Conservation (phyloP, 306 rosid genomes). For the Vicia villosa region DNA sequence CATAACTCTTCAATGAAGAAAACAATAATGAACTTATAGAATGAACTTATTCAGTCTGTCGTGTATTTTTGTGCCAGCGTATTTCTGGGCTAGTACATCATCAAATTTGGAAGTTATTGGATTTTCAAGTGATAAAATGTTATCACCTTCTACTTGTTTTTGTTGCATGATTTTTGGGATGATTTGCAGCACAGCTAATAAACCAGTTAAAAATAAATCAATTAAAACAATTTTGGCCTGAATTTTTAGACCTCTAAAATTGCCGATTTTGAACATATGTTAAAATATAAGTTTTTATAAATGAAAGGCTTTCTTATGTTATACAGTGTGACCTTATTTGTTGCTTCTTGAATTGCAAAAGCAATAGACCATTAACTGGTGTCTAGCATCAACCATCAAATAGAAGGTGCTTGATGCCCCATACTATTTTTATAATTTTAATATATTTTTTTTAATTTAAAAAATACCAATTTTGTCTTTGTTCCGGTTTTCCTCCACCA, state of each 20-base stretch:
- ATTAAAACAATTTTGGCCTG: not conserved
- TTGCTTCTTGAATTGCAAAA: too few species aligned
- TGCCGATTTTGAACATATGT: constrained; percentile 37
- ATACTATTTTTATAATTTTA: not conserved
- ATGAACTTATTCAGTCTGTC: constrained; percentile 53
- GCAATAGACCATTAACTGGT: too few species aligned
- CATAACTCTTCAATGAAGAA: too few species aligned
- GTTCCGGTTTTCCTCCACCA: not conserved
- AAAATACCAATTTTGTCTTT: not conserved
- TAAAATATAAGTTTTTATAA: constrained; percentile 19
- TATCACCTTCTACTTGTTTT: constrained; percentile 45
- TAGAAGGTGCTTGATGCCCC: too few species aligned
- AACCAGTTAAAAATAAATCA: constrained; percentile 18
- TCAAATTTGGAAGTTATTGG: constrained; percentile 56
- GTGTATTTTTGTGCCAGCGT: constrained; percentile 59
- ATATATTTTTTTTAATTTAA: not conserved
- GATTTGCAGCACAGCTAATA: constrained; percentile 50
- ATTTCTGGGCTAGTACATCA: too few species aligned
- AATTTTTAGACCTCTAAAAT: too few species aligned
- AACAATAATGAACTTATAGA: not conserved
- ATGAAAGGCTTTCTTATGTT: too few species aligned
- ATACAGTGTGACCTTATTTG: too few species aligned
- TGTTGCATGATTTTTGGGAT: constrained; percentile 53
- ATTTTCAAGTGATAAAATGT: constrained; percentile 48
- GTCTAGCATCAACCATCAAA: too few species aligned